Conservation (phyloP, 768 basidiomycete genomes). For the Boletus rex-veris region DNA sequence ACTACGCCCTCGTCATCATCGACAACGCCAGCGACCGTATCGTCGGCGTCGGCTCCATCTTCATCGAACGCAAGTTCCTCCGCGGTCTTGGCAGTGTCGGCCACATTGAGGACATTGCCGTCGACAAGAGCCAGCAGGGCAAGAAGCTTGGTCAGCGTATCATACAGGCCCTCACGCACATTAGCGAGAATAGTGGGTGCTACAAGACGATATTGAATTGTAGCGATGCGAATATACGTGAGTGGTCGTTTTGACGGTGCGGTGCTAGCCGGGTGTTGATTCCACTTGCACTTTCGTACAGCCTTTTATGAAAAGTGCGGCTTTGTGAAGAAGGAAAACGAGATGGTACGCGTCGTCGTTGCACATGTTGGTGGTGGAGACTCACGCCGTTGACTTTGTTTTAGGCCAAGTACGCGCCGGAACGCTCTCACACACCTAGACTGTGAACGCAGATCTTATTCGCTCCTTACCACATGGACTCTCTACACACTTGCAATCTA, state of each 20-base stretch:
- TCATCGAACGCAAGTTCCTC: slow-evolving; percentile 94
- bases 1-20: slow-evolving; percentile 84
- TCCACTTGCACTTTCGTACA: slow-evolving; percentile 30
- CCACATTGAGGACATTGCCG: slow-evolving; percentile 98
- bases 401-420: slow-evolving; percentile 60
- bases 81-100: slow-evolving; percentile 82
- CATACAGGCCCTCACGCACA: slow-evolving; percentile 79
- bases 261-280: slow-evolving; percentile 8
- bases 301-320: slow-evolving; percentile 99
- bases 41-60: slow-evolving; percentile 77
- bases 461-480: slow-evolving; percentile 11
- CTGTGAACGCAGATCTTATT: slow-evolving; percentile 11
- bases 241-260: slow-evolving; percentile 33
- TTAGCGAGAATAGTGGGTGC: slow-evolving; percentile 76
- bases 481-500: slow-evolving; percentile 2
- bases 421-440: slow-evolving; percentile 20
- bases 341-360: slow-evolving; percentile 63
- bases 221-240: slow-evolving; percentile 85
- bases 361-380: neutral
- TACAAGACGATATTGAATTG: slow-evolving; percentile 99
- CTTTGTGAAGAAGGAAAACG: slow-evolving; percentile 82
- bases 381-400: slow-evolving; percentile 4
- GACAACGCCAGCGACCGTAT: slow-evolving; percentile 71
- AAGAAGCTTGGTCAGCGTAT: slow-evolving; percentile 86
- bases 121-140: slow-evolving; percentile 84